These are phyloP conservation scores for Dictyostelium brefeldianum DNA, from an alignment of 78 protist species.

Conservation along the genomic window DNA sequence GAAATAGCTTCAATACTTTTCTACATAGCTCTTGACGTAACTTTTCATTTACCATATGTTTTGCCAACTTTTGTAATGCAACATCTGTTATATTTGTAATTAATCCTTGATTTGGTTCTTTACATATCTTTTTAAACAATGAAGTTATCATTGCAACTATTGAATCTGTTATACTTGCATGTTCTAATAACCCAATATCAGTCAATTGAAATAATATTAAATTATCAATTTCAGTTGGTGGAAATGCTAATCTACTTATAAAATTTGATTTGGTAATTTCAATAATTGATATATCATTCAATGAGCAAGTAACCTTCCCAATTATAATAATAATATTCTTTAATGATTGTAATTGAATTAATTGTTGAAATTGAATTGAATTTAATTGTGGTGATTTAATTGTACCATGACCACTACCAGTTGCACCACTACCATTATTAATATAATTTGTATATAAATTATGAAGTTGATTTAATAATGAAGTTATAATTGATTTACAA, in stretches of 20 bases:
- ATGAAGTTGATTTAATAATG: conserved; percentile 32
- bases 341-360: conserved; percentile 10
- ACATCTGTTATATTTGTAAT: conserved; percentile 47
- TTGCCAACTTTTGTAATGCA: conserved; percentile 54
- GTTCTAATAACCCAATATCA: conserved; percentile 62
- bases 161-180: conserved; percentile 29
- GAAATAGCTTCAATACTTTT: conserved; percentile 59
- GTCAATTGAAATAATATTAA: conserved; percentile 56
- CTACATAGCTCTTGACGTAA: conserved; percentile 69
- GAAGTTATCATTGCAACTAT: conserved; percentile 44
- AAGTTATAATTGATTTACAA: conserved; percentile 6
- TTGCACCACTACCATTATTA: not conserved
- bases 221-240: conserved; percentile 66
- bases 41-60: conserved; percentile 12
- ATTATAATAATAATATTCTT: conserved; percentile 32
- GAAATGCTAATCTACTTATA: conserved; percentile 29
- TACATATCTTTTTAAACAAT: conserved; percentile 65
- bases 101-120: conserved; percentile 59
- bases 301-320: conserved; percentile 49
- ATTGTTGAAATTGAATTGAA: not conserved
- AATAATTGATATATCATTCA: conserved; percentile 38
- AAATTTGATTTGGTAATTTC: conserved; percentile 17
- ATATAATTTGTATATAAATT: conserved; percentile 19
- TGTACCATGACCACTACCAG: not conserved
- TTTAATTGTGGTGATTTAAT: conserved; percentile 7